Evolutionary conservation across 2,329 filamentous ascomycete genomes (phyloP), one percentile per base, ranked within the genome.

Genomic region (Pseudogymnoascus sp.): DNA sequence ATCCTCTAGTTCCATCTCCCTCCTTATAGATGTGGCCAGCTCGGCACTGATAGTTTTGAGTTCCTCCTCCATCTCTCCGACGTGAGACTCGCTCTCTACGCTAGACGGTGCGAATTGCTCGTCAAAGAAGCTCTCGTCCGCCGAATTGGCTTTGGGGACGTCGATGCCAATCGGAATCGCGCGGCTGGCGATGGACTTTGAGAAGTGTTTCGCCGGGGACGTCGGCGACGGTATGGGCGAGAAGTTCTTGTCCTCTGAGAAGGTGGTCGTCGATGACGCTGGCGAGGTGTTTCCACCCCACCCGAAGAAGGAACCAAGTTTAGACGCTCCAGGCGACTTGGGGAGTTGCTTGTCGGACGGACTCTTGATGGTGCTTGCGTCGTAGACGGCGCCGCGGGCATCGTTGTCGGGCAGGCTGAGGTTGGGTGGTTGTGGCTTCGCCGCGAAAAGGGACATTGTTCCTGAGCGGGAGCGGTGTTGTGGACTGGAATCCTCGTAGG

Each of bases 1-100:
- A 75, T 99, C 95, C 76, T 99, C 95, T 33, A 99, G 78, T 70
- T 99, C 95, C 84, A 99, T 93, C 78, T 99, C 95, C 66, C 95
- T 86, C 70, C 90, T 87, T 72, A 99, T 97, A 28, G 95, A 97
- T 69, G 87, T 84, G 35, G 95, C 95, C 74, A 99, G 81, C 81
- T 99, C 95, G 65, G 87, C 84, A 79, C 91, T 96, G 77, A 99
- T 93, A 76, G 93, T 90, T 70, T 91, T 91, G 69, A 99, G 77
- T 80, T 99, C 95, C 74, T 92, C 89, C 79, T 99, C 95, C 80
- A 99, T 87, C 74, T 96, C 91, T 74, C 91, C 86, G 71, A 96
- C 83, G 75, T 92, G 76, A 67, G 74, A 71, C 74, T 69, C 81
- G 68, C 81, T 78, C 69, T 75, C 70, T 60, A 66, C 68, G 66